Conservation (phyloP, 768 basidiomycete genomes). For the Russula dissimulans region DNA sequence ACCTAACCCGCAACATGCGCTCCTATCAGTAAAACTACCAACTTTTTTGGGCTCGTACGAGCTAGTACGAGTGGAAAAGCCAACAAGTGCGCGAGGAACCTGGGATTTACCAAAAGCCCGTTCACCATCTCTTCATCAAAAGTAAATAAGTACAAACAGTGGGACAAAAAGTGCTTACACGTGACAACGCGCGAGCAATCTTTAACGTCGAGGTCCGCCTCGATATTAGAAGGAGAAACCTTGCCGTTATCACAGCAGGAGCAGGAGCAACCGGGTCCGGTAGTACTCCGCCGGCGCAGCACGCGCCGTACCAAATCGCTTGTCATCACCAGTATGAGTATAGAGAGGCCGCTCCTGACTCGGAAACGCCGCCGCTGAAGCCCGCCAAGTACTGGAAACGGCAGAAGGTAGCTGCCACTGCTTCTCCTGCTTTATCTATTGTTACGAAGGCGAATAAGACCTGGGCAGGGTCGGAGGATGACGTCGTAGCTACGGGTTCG, state of each 20-base stretch:
- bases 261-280: neutral
- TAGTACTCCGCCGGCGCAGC: slow-evolving; percentile 4
- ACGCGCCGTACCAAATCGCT: slow-evolving; percentile 13
- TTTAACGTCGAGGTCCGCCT: too few species aligned
- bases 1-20: too few species aligned
- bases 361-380: neutral
- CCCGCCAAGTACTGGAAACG: neutral
- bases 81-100: too few species aligned
- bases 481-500: neutral
- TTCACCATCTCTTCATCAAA: too few species aligned
- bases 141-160: too few species aligned
- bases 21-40: too few species aligned
- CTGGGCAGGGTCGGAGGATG: neutral
- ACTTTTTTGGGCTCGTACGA: too few species aligned
- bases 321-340: neutral
- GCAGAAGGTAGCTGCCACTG: neutral
- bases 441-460: neutral
- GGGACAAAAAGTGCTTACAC: too few species aligned
- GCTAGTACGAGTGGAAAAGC: too few species aligned
- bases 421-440: neutral
- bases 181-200: too few species aligned
- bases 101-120: too few species aligned
- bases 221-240: too few species aligned
- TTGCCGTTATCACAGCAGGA: neutral
- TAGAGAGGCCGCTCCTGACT: neutral